Conservation (phyloP, 2,329 filamentous ascomycete genomes). For the Aurifilum marmelostoma region DNA sequence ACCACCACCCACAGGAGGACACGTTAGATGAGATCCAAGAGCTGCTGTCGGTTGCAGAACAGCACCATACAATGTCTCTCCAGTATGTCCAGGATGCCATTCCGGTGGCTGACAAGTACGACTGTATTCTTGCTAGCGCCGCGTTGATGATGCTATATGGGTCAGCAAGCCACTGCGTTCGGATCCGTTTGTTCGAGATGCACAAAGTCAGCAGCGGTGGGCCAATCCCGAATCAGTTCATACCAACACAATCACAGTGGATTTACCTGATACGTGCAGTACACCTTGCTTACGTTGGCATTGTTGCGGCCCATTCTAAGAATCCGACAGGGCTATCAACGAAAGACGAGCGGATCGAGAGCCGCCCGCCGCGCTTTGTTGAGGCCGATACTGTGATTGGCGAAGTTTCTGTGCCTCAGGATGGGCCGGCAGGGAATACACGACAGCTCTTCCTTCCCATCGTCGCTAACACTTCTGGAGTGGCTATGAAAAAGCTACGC, state of each 20-base stretch:
- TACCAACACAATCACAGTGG: slow-evolving; percentile 43
- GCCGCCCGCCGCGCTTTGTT: background rate
- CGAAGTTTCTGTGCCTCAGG: background rate
- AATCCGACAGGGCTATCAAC: background rate
- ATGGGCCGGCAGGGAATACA: slow-evolving; percentile 14
- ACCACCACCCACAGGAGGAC: slow-evolving; percentile 5
- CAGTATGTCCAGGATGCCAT: slow-evolving; percentile 42
- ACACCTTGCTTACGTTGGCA: slow-evolving; percentile 39
- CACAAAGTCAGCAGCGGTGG: slow-evolving; percentile 26
- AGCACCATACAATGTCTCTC: slow-evolving; percentile 44
- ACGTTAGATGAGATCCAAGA: slow-evolving; percentile 35
- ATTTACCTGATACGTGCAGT: slow-evolving; percentile 43
- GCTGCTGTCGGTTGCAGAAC: slow-evolving; percentile 39
- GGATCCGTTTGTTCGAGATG: slow-evolving; percentile 39
- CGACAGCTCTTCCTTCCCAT: slow-evolving; percentile 28
- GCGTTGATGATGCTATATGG: slow-evolving; percentile 48
- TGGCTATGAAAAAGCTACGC: slow-evolving; percentile 27
- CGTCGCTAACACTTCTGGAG: slow-evolving; percentile 30
- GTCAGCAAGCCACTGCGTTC: slow-evolving; percentile 42
- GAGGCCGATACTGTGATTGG: background rate
- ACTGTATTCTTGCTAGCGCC: slow-evolving; percentile 43
- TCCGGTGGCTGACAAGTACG: slow-evolving; percentile 37
- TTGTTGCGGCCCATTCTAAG: slow-evolving; percentile 32
- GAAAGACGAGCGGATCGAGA: background rate
- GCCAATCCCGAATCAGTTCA: slow-evolving; percentile 33